Percentiles rank a stretch among this genome's conserved stretches.
These are phyloP conservation scores for Lachnellula arida DNA, from an alignment of 2,329 filamentous ascomycete species.

Conservation along the genomic window DNA sequence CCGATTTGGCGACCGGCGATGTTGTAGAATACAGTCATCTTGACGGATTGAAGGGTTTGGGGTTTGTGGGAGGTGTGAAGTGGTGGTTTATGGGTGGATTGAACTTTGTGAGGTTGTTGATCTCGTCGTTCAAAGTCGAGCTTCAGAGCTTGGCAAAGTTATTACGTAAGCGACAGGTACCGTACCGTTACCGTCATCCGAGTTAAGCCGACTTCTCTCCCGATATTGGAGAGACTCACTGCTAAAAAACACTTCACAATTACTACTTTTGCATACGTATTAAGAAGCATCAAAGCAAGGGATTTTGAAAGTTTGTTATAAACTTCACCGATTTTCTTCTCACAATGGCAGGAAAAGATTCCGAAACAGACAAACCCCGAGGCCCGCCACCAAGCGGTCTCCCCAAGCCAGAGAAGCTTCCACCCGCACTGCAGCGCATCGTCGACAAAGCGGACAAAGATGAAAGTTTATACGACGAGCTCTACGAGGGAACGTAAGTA, in stretches of 20 bases:
- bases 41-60: constrained; percentile 15
- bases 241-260: background rate
- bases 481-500: constrained; percentile 75
- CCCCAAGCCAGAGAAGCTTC: constrained; percentile 41
- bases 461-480: constrained; percentile 70
- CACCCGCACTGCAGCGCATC: constrained; percentile 51
- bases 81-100: constrained; percentile 12
- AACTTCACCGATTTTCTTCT: background rate
- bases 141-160: constrained; percentile 7
- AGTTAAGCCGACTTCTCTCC: background rate
- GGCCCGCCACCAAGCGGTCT: constrained; percentile 23
- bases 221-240: background rate
- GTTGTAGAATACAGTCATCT: constrained; percentile 31
- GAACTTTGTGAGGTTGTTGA: constrained; percentile 21
- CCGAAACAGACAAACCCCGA: constrained; percentile 19
- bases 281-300: background rate
- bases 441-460: constrained; percentile 56
- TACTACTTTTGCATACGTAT: background rate
- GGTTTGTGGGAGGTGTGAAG: constrained; percentile 3
- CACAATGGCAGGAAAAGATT: constrained; percentile 27
- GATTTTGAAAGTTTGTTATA: background rate
- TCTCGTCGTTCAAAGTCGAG: constrained; percentile 13
- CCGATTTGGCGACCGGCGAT: constrained; percentile 32
- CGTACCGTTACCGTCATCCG: background rate
- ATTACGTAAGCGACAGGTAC: no score